phyloP scores from a whole-genome alignment of 108 stramenopile species.

The Chaetoceros muelleri region DNA sequence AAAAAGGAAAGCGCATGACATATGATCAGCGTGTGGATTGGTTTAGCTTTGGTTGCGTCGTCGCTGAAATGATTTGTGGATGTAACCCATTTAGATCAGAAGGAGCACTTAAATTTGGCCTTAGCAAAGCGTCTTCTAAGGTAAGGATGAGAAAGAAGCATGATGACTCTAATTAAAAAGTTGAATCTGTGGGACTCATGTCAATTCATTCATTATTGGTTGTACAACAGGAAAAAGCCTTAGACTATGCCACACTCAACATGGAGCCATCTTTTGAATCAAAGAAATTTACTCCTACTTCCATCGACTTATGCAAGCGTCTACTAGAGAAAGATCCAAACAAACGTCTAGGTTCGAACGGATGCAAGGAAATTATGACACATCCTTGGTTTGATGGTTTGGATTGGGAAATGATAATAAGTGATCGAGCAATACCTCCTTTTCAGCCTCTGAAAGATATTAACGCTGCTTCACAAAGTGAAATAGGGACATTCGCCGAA shows the following conservation, averaged over 20 bases:
- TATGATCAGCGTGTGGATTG: conserved; percentile 88
- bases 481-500: conserved; percentile 75
- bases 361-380: conserved; percentile 86
- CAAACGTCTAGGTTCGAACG: conserved; percentile 65
- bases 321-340: conserved; percentile 76
- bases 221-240: conserved; percentile 57
- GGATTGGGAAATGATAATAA: conserved; percentile 72
- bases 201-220: not conserved
- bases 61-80: conserved; percentile 91
- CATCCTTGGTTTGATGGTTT: conserved; percentile 84
- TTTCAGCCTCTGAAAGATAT: conserved; percentile 86
- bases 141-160: not conserved
- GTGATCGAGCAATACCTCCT: conserved; percentile 68
- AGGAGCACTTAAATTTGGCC: conserved; percentile 74
- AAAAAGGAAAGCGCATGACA: conserved; percentile 64
- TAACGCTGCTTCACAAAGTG: conserved; percentile 84
- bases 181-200: not conserved
- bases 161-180: not conserved
- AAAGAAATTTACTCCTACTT: conserved; percentile 50
- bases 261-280: conserved; percentile 78
- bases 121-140: conserved; percentile 7
- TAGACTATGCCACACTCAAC: conserved; percentile 77
- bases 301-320: conserved; percentile 67
- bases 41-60: conserved; percentile 90
- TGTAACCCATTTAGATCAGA: conserved; percentile 89